Evolutionary conservation across 1,139 yeast genomes (phyloP).

Genomic region (Yamadazyma pseudoaaseri): DNA sequence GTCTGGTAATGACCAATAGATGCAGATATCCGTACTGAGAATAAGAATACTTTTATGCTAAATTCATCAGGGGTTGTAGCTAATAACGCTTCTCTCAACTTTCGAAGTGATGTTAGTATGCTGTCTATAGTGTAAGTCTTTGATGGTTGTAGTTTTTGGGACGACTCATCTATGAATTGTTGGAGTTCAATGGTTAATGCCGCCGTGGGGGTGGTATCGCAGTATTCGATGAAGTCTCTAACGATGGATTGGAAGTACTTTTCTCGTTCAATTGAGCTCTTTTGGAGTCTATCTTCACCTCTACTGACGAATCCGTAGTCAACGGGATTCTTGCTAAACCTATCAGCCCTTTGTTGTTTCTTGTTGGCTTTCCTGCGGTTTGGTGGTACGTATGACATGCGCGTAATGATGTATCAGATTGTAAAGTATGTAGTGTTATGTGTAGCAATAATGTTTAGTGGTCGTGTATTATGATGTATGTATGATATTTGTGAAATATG

Average conservation of each 20-base stretch:
- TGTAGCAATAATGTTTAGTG: no score
- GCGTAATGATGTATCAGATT: no score
- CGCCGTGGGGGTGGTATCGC: slow-evolving; percentile 18
- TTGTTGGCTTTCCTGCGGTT: no score
- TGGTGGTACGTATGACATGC: no score
- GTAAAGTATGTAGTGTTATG: no score
- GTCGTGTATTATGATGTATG: no score
- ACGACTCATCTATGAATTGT: slow-evolving; percentile 10
- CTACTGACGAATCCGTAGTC: slow-evolving; percentile 55
- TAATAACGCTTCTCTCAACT: slow-evolving; percentile 57
- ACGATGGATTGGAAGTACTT: slow-evolving; percentile 38
- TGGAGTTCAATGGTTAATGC: slow-evolving; percentile 18
- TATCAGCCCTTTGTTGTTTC: slow-evolving; percentile 14
- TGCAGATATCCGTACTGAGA: slow-evolving; percentile 48
- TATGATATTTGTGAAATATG: no score
- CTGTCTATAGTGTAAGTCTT: slow-evolving; percentile 20
- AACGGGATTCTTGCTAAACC: slow-evolving; percentile 15
- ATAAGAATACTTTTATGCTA: slow-evolving; percentile 46
- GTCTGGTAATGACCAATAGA: slow-evolving; percentile 55
- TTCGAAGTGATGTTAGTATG: slow-evolving; percentile 33
- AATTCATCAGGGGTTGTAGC: slow-evolving; percentile 36
- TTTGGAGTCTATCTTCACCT: slow-evolving; percentile 57
- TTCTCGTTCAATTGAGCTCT: slow-evolving; percentile 38
- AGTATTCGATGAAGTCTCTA: slow-evolving; percentile 25
- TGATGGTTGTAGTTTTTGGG: slow-evolving; percentile 6